Percentiles rank a stretch among this genome's conserved stretches.
Evolutionary conservation across 164 flowering plant genomes (phyloP).

Genomic region (Macadamia tetraphylla): DNA sequence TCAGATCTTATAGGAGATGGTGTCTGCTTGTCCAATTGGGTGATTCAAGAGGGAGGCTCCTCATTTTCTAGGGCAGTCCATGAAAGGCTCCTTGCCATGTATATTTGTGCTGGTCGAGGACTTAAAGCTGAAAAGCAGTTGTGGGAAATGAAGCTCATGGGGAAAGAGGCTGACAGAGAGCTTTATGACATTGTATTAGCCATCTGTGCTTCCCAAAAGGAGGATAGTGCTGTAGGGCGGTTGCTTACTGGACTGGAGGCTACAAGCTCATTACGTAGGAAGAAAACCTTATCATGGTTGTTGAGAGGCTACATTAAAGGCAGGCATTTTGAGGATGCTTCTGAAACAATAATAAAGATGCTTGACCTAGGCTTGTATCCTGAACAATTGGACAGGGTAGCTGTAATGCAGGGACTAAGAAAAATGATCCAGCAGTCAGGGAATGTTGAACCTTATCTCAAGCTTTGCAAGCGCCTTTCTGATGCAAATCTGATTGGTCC

Average conservation of each 20-base stretch:
- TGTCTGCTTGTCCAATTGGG: constrained; percentile 58
- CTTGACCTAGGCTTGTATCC: constrained; percentile 68
- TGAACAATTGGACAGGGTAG: constrained; percentile 71
- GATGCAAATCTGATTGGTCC: constrained; percentile 69
- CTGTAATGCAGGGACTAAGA: constrained; percentile 80
- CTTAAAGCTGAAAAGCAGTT: constrained; percentile 77
- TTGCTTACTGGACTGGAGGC: constrained; percentile 58
- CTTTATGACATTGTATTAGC: constrained; percentile 82
- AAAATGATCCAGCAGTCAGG: constrained; percentile 49
- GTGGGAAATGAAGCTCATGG: constrained; percentile 88
- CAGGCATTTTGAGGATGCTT: constrained; percentile 71
- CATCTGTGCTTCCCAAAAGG: constrained; percentile 83
- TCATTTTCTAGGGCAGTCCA: constrained; percentile 47
- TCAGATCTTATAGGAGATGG: constrained; percentile 68
- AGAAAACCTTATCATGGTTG: constrained; percentile 77
- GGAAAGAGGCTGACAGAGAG: constrained; percentile 68
- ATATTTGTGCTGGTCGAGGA: constrained; percentile 84
- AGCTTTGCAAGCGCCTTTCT: constrained; percentile 68
- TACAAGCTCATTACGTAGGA: constrained; percentile 35
- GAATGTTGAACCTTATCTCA: constrained; percentile 54
- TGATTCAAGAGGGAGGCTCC: constrained; percentile 49
- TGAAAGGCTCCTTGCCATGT: constrained; percentile 90
- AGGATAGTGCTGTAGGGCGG: constrained; percentile 47
- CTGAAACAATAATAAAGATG: constrained; percentile 64
- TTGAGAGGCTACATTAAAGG: constrained; percentile 88